phyloP scores from a whole-genome alignment of 192 early-diverging fungal species.

The Backusella luteola region DNA sequence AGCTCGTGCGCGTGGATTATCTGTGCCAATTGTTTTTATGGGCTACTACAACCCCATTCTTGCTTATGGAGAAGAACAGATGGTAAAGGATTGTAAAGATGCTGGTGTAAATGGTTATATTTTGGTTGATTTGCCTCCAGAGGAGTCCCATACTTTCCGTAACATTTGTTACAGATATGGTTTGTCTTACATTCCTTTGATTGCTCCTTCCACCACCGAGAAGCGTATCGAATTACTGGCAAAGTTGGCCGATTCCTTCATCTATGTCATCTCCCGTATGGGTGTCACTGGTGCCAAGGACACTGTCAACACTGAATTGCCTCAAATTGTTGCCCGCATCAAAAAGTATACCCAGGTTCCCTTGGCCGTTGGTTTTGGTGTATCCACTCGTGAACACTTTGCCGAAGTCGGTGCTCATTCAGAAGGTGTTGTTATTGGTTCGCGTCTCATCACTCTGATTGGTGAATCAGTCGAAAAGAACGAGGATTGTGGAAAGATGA shows the following conservation, averaged over 20 bases:
- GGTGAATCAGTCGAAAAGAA: constrained; percentile 50
- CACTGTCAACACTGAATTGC: constrained; percentile 66
- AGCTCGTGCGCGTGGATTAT: constrained; percentile 82
- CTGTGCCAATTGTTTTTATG: constrained; percentile 94
- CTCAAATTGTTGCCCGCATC: constrained; percentile 72
- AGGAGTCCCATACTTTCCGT: constrained; percentile 90
- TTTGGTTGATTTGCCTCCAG: constrained; percentile 96
- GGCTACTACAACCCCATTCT: constrained; percentile 99
- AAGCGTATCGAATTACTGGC: constrained; percentile 76
- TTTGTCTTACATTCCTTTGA: constrained; percentile 37
- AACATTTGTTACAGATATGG: constrained; percentile 64
- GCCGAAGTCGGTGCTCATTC: constrained; percentile 77
- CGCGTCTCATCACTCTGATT: constrained; percentile 82
- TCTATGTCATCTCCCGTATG: constrained; percentile 92
- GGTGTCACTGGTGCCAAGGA: constrained; percentile 90
- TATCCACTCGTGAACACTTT: constrained; percentile 88
- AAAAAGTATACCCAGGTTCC: constrained; percentile 77
- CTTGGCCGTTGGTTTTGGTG: constrained; percentile 97
- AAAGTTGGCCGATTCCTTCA: constrained; percentile 85
- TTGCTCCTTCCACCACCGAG: constrained; percentile 93
- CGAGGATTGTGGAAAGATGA: constrained; percentile 35
- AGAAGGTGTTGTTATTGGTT: constrained; percentile 96
- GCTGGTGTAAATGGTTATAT: constrained; percentile 95
- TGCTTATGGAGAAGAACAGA: constrained; percentile 86
- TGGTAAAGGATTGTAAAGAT: constrained; percentile 81